A percentile compares a stretch with the other conserved stretches of the same genome.
Conservation (phyloP, 352 stramenopile species). For the Globisporangium carolinianum region DNA sequence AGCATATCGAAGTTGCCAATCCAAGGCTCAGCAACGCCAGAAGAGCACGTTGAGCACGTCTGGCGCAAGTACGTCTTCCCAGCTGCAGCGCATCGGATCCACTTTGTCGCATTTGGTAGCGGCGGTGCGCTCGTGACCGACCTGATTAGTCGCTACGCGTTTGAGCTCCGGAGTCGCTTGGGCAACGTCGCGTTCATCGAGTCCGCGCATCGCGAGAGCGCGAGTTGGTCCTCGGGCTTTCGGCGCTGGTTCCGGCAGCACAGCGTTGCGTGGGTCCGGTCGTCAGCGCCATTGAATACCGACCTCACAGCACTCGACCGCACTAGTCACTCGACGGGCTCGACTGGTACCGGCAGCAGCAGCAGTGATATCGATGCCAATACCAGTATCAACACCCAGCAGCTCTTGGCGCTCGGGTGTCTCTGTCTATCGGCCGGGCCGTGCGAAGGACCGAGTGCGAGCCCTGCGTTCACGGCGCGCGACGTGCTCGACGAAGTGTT, state of each 20-base stretch:
- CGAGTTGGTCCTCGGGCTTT: conserved; percentile 61
- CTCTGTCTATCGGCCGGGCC: conserved; percentile 74
- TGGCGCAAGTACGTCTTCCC: conserved; percentile 86
- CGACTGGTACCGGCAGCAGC: conserved; percentile 10
- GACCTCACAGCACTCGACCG: conserved; percentile 26
- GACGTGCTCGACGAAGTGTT: conserved; percentile 75
- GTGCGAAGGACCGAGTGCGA: conserved; percentile 37
- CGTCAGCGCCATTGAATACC: conserved; percentile 55
- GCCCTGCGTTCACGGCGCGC: conserved; percentile 64
- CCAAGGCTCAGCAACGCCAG: conserved; percentile 67
- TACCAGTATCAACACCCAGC: conserved; percentile 19
- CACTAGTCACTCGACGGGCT: conserved; percentile 8
- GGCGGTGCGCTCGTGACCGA: conserved; percentile 72
- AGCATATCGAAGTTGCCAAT: conserved; percentile 61
- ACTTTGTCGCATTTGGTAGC: conserved; percentile 87
- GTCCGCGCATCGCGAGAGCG: conserved; percentile 75
- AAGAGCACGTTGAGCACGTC: conserved; percentile 86
- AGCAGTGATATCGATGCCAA: conserved; percentile 12
- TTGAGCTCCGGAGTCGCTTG: conserved; percentile 73
- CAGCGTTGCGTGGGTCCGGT: conserved; percentile 73
- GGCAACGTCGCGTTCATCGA: conserved; percentile 86
- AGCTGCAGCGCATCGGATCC: conserved; percentile 74
- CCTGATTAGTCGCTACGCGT: conserved; percentile 73
- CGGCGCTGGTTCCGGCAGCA: conserved; percentile 79
- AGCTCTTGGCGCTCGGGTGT: conserved; percentile 52